These are phyloP conservation scores for Neopestalotiopsis sp. DNA, from an alignment of 2,329 filamentous ascomycete species.

Conservation along the genomic window DNA sequence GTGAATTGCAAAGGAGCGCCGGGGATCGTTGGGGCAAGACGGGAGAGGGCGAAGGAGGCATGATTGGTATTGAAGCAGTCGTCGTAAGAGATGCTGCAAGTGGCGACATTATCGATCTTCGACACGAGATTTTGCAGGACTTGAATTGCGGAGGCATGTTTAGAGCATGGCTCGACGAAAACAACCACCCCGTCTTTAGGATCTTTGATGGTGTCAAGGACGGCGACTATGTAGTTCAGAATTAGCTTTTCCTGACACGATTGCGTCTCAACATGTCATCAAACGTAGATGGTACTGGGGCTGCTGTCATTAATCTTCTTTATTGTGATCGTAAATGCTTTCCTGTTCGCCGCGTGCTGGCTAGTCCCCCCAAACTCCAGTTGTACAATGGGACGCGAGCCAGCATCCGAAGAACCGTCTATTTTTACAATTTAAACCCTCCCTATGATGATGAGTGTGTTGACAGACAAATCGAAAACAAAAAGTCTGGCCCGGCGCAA, in stretches of 20 bases:
- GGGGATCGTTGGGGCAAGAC: conserved; percentile 74
- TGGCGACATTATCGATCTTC: conserved; percentile 46
- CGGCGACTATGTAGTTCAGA: neutral
- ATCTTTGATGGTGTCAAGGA: conserved; percentile 56
- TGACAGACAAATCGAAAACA: conserved; percentile 31
- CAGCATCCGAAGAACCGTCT: conserved; percentile 27
- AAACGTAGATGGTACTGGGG: neutral
- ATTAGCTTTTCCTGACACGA: neutral
- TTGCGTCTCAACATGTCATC: neutral
- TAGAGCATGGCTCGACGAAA: conserved; percentile 74
- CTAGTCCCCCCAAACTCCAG: conserved; percentile 21
- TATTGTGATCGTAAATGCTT: conserved; percentile 24
- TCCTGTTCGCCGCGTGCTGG: conserved; percentile 21
- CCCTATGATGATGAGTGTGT: conserved; percentile 21
- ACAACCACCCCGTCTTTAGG: conserved; percentile 61
- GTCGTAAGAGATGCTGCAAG: conserved; percentile 49
- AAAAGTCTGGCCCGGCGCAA: conserved; percentile 26
- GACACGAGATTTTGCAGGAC: conserved; percentile 70
- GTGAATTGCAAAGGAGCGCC: conserved; percentile 77
- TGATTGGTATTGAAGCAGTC: conserved; percentile 78
- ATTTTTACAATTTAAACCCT: conserved; percentile 33
- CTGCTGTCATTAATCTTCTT: conserved; percentile 31
- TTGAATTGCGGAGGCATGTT: conserved; percentile 92
- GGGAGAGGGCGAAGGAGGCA: conserved; percentile 82
- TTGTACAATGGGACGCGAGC: conserved; percentile 23